Conservation (phyloP, 148 eudicot species). For the Camellia lanceoleosa region DNA sequence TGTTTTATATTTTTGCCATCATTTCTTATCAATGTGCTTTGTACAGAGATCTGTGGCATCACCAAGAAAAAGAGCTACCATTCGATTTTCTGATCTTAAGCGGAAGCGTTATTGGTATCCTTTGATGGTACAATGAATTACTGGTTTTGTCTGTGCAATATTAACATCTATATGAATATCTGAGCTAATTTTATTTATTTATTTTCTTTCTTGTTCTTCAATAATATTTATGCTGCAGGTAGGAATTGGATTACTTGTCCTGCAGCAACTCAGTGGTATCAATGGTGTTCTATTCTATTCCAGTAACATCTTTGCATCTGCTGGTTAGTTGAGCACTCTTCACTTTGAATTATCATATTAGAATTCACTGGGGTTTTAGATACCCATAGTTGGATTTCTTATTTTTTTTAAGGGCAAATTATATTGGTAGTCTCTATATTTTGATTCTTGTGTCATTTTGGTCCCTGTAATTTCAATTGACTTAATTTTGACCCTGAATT, state of each 20-base stretch:
- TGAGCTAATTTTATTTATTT: neutral
- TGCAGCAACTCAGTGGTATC: conserved; percentile 88
- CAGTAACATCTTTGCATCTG: conserved; percentile 66
- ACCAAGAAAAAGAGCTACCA: conserved; percentile 53
- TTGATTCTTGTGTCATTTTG: no score
- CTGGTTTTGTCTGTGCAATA: conserved; percentile 13
- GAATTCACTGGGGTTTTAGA: neutral
- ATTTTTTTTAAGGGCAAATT: neutral
- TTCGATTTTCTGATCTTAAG: conserved; percentile 57
- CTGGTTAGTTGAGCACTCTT: conserved; percentile 50
- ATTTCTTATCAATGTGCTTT: conserved; percentile 12
- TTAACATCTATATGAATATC: neutral
- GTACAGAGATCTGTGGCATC: conserved; percentile 71
- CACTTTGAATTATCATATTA: neutral
- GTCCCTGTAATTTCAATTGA: no score
- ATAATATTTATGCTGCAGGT: conserved; percentile 41
- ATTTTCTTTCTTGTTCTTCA: neutral
- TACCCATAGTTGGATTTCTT: neutral
- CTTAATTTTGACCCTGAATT: no score
- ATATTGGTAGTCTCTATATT: no score
- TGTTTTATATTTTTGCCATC: neutral
- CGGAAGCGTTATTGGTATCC: conserved; percentile 75
- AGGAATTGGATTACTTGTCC: conserved; percentile 73
- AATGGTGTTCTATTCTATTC: conserved; percentile 86
- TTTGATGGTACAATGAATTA: conserved; percentile 66